phyloP scores from a whole-genome alignment of 345 rosid genomes.

The Ricinus communis region DNA sequence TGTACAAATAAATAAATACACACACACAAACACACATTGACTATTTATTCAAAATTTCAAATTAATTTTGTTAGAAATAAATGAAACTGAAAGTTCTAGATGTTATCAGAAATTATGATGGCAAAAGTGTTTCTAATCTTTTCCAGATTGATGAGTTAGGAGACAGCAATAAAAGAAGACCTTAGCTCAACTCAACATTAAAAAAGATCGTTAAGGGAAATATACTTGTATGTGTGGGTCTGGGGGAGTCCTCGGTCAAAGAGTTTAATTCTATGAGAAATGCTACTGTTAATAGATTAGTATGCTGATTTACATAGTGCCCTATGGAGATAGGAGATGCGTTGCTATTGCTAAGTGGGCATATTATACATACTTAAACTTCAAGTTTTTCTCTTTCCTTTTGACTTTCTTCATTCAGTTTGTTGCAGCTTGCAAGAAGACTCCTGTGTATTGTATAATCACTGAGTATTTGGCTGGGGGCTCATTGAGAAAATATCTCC shows the following conservation, averaged over 20 bases:
- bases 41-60: background rate
- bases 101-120: conserved; percentile 1
- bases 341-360: background rate
- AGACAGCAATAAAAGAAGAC: background rate
- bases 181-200: conserved; percentile 1
- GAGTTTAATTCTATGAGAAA: conserved; percentile 1
- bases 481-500: conserved; percentile 58
- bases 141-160: background rate
- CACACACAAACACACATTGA: no score
- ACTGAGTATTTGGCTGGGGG: conserved; percentile 37
- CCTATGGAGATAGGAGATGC: background rate
- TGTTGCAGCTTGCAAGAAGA: conserved; percentile 38
- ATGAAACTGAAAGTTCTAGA: background rate
- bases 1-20: background rate
- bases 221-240: background rate
- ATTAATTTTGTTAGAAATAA: background rate
- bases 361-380: background rate
- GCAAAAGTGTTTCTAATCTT: background rate
- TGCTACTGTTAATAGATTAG: background rate
- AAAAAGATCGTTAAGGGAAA: background rate
- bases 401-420: conserved; percentile 33
- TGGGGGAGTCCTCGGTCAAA: no score
- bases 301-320: background rate
- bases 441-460: conserved; percentile 38
- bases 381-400: background rate